Base-by-base conservation (phyloP, 257 asterid genomes). In the Vinca minor region DNA sequence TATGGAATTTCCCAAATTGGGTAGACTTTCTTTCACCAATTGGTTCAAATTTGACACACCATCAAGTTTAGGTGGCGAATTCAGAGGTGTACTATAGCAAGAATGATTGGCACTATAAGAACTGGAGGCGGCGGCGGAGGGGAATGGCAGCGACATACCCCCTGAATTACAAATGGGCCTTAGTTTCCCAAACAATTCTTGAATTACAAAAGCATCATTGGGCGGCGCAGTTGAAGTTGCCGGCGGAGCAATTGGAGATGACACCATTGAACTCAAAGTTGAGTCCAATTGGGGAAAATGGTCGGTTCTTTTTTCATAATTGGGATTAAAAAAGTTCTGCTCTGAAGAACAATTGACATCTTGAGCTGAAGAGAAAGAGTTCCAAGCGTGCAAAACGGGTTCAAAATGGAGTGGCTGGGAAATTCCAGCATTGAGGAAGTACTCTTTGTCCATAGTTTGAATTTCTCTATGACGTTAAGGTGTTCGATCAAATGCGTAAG, bases 381-480 rank as follows among this genome's bases (percentile, higher is more conserved):
- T 79, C 96, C 91, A 80, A 15, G 81, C 73, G 46, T 84, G 81
- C 79, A 74, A 75, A 15, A 83, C 53, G n/a, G 83, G 64, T 42
- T 77, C 81, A 20, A 71, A 75, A 11, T 74, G 81, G 41, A 60
- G 67, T 3, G 79, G 71, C 15, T 76, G 71, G 36, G 75, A 77
- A 56, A 71, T 68, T 68, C 83, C 90, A 25, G 74, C 64, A 64
- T 77, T 83, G 72, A 80, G 71, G 44, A 79, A 86, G 72, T 75
- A 83, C 9, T 84, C 84, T 60, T 78, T 83, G 10, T 92, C 98
- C 98, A 92, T 91, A 34, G 14, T 17, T 25, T 25, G 36, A 14
- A 15, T 36, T 54, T 35, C 38, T 9, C 48, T 34, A n/a, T 32
- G 55, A 21, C 53, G 26, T 10, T 15, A 38, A 39, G 25, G 48